A percentile compares a stretch with the other conserved stretches of the same genome.
These are phyloP conservation scores for Haplosporangium gracile DNA, from an alignment of 192 early-diverging fungal genomes.

Conservation along the genomic window DNA sequence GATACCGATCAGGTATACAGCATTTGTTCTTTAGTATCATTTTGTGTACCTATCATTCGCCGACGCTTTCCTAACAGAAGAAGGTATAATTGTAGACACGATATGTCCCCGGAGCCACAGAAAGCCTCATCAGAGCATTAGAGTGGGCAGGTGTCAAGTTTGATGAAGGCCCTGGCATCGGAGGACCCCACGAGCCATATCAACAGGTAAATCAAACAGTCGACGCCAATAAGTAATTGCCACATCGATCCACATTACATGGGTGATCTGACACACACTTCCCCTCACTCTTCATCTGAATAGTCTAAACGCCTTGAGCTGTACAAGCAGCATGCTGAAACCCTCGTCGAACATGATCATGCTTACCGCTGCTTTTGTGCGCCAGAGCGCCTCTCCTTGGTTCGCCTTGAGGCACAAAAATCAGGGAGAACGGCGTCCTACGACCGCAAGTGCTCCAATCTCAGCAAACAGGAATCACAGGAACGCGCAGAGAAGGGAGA, in stretches of 20 bases:
- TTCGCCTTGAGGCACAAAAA: conserved; percentile 68
- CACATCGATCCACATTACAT: background rate
- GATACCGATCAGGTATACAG: conserved; percentile 85
- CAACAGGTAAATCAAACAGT: conserved; percentile 65
- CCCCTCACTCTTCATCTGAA: background rate
- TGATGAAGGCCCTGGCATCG: conserved; percentile 82
- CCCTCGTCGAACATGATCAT: conserved; percentile 74
- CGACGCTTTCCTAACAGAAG: background rate
- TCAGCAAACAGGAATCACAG: conserved; percentile 76
- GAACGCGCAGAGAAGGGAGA: conserved; percentile 66
- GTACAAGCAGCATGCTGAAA: conserved; percentile 76
- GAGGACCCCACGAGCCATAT: conserved; percentile 71
- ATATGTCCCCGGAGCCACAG: conserved; percentile 79
- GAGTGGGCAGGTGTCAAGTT: conserved; percentile 81
- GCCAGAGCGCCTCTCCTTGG: conserved; percentile 71
- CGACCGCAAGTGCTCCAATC: conserved; percentile 82
- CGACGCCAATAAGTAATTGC: background rate
- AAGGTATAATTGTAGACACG: conserved; percentile 61
- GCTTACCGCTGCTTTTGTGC: conserved; percentile 95
- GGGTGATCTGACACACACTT: background rate
- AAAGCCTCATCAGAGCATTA: conserved; percentile 73
- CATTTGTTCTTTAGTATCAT: background rate
- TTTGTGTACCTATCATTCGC: background rate
- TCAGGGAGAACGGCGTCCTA: conserved; percentile 75
- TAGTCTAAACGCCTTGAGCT: conserved; percentile 82